Conservation (phyloP, 192 early-diverging fungal species). For the Cladochytrium replicatum region DNA sequence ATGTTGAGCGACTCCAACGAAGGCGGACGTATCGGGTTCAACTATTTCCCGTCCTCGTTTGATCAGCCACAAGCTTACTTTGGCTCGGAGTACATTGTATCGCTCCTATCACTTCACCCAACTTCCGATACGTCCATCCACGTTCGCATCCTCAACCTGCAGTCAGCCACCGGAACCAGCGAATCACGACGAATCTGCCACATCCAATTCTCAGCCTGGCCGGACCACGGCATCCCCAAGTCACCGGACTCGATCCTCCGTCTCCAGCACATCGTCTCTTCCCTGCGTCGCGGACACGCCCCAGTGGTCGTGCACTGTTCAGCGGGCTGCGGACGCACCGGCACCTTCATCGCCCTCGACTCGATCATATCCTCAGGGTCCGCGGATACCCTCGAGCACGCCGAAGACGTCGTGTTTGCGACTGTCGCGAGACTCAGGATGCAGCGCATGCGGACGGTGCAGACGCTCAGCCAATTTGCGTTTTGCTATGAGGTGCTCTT, state of each 20-base stretch:
- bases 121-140: slow-evolving; percentile 38
- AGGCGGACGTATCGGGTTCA: slow-evolving; percentile 35
- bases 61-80: slow-evolving; percentile 1
- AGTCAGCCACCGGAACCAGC: slow-evolving; percentile 11
- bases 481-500: slow-evolving; percentile 85
- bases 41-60: not conserved
- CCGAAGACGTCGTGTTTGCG: slow-evolving; percentile 52
- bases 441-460: slow-evolving; percentile 76
- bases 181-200: slow-evolving; percentile 38
- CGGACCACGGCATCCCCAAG: slow-evolving; percentile 65
- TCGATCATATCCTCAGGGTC: slow-evolving; percentile 11
- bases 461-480: slow-evolving; percentile 68
- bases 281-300: slow-evolving; percentile 23
- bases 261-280: slow-evolving; percentile 36
- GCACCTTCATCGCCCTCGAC: slow-evolving; percentile 71
- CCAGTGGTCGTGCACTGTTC: slow-evolving; percentile 79
- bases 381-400: slow-evolving; percentile 2
- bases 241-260: slow-evolving; percentile 41
- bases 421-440: slow-evolving; percentile 56
- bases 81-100: too few relatives aligned
- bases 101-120: slow-evolving; percentile 36
- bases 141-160: slow-evolving; percentile 39
- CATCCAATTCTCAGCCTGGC: slow-evolving; percentile 68
- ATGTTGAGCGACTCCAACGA: slow-evolving; percentile 65
- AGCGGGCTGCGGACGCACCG: slow-evolving; percentile 80